A percentile compares a stretch with the other conserved stretches of the same genome.
phyloP scores from a whole-genome alignment of 1,139 yeast species.

The Pneumocystis sp. region DNA sequence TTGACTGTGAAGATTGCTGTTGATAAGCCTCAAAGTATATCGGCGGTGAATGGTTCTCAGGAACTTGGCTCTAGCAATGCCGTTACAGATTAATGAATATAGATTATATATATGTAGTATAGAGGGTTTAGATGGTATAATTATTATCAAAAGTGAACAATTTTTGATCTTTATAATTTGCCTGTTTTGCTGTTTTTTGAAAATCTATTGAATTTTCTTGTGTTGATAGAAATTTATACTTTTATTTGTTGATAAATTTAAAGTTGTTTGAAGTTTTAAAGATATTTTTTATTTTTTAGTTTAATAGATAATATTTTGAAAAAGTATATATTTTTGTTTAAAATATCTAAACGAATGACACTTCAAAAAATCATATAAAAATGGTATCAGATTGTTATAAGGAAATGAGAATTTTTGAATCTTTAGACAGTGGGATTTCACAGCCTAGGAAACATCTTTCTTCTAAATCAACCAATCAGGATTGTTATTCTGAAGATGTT shows the following conservation, averaged over 20 bases:
- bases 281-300: background rate
- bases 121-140: background rate
- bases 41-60: background rate
- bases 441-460: background rate
- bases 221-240: too few relatives aligned
- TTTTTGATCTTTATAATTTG: background rate
- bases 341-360: too few relatives aligned
- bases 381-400: background rate
- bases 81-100: background rate
- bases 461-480: background rate
- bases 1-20: conserved; percentile 12
- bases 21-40: conserved; percentile 2
- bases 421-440: background rate
- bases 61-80: background rate
- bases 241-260: background rate
- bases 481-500: background rate
- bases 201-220: too few relatives aligned
- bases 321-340: background rate
- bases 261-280: background rate
- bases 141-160: background rate
- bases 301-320: background rate
- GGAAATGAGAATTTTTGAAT: background rate
- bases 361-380: background rate
- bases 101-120: background rate
- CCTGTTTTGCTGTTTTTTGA: background rate